Evolutionary conservation across 148 eudicot genomes (phyloP).

Genomic region (Dysphania ambrosioides): DNA sequence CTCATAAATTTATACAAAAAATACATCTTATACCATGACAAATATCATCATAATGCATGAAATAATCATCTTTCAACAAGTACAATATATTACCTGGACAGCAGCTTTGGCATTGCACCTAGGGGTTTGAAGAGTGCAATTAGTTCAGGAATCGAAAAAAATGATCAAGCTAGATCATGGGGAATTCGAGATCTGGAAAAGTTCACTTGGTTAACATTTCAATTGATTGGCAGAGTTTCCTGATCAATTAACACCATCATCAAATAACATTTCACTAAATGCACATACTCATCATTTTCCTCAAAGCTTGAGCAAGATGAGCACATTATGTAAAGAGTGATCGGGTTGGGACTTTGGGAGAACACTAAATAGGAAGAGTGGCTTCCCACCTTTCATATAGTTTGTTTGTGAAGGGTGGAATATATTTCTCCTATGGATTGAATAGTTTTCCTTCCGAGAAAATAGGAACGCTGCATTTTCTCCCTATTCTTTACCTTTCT

Average conservation of each 20-base stretch:
- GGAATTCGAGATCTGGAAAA: not conserved
- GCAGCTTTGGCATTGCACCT: not conserved
- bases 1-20: too few relatives aligned
- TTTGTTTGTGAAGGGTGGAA: too few relatives aligned
- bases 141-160: not conserved
- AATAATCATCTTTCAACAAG: not conserved
- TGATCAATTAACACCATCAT: not conserved
- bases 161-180: not conserved
- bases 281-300: not conserved
- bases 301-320: not conserved
- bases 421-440: too few relatives aligned
- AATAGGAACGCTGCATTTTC: too few relatives aligned
- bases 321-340: not conserved
- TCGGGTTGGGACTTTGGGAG: too few relatives aligned
- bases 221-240: not conserved
- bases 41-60: not conserved
- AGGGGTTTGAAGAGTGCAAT: not conserved
- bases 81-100: too few relatives aligned
- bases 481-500: too few relatives aligned
- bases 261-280: not conserved
- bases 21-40: not conserved
- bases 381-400: too few relatives aligned
- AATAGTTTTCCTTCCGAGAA: too few relatives aligned
- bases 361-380: too few relatives aligned
- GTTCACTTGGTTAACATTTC: not conserved